A percentile compares a stretch with the other conserved stretches of the same genome.
These are phyloP conservation scores for Nitzschia sp. DNA, from an alignment of 108 stramenopile genomes.

Conservation along the genomic window DNA sequence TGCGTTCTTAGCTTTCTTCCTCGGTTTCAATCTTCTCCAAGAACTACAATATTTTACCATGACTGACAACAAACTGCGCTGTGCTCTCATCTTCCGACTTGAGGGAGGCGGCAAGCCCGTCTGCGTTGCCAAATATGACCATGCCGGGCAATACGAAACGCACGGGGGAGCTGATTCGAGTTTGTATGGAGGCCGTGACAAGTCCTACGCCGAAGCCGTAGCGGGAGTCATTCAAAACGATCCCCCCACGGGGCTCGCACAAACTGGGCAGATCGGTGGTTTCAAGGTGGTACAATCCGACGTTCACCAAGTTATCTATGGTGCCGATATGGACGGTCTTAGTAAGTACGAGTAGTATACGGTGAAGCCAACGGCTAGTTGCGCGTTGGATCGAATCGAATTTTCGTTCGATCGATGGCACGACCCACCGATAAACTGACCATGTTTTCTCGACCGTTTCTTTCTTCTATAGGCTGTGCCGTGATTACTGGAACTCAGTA, in stretches of 20 bases:
- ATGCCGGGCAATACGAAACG: slow-evolving; percentile 74
- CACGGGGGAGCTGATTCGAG: slow-evolving; percentile 52
- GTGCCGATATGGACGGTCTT: slow-evolving; percentile 80
- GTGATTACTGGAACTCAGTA: slow-evolving; percentile 83
- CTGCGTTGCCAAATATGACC: slow-evolving; percentile 85
- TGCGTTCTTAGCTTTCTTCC: too few relatives aligned
- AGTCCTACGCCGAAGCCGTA: slow-evolving; percentile 80
- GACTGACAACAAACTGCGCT: slow-evolving; percentile 84
- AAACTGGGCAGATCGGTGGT: slow-evolving; percentile 71
- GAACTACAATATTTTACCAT: slow-evolving; percentile 32
- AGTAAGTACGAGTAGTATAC: slow-evolving; percentile 87
- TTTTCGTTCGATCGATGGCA: background rate
- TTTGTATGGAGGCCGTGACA: slow-evolving; percentile 69
- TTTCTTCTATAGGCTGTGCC: slow-evolving; percentile 59
- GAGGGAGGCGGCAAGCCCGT: slow-evolving; percentile 46
- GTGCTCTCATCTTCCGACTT: slow-evolving; percentile 78
- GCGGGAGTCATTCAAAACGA: slow-evolving; percentile 72
- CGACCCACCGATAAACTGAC: too few relatives aligned
- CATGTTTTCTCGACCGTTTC: background rate
- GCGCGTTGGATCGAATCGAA: background rate
- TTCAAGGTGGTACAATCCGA: slow-evolving; percentile 90
- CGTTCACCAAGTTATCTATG: slow-evolving; percentile 86
- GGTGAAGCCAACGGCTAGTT: too few relatives aligned
- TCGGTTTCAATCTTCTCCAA: too few relatives aligned
- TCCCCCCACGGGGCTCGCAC: slow-evolving; percentile 64